Evolutionary conservation across 2,329 filamentous ascomycete genomes (phyloP).

Genomic region (Colletotrichum scovillei): DNA sequence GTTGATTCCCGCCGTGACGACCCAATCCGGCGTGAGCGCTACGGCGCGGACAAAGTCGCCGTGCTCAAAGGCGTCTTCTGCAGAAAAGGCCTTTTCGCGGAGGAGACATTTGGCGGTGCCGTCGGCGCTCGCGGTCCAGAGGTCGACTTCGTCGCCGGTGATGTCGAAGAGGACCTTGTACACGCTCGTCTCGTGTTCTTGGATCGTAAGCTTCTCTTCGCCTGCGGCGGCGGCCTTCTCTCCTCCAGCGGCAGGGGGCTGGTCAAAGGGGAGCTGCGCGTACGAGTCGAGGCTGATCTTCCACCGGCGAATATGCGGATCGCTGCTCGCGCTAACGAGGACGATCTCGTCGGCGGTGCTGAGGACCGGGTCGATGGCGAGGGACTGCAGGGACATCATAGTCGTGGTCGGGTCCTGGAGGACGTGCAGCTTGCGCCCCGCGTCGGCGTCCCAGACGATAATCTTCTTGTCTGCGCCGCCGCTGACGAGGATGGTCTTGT

Average conservation of each 20-base stretch:
- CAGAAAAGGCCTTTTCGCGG: conserved; percentile 73
- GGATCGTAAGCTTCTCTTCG: conserved; percentile 63
- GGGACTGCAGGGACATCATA: conserved; percentile 83
- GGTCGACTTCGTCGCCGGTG: conserved; percentile 71
- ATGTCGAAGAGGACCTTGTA: conserved; percentile 82
- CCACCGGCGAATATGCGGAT: conserved; percentile 85
- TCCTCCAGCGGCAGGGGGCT: conserved; percentile 42
- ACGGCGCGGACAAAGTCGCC: conserved; percentile 92
- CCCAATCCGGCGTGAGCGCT: conserved; percentile 79
- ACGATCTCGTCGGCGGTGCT: conserved; percentile 61
- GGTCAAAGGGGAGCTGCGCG: conserved; percentile 63
- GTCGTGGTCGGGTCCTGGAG: conserved; percentile 76
- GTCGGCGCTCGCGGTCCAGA: conserved; percentile 95
- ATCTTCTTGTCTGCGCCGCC: conserved; percentile 84
- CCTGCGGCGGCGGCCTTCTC: neutral
- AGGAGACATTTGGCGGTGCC: conserved; percentile 86
- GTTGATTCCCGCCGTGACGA: conserved; percentile 89
- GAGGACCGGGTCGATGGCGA: conserved; percentile 78
- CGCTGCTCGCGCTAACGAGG: conserved; percentile 84
- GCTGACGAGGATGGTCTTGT: conserved; percentile 74
- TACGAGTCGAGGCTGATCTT: conserved; percentile 64
- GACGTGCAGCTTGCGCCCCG: conserved; percentile 76
- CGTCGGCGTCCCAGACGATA: conserved; percentile 82
- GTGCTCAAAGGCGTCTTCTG: conserved; percentile 80
- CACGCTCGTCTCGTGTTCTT: conserved; percentile 90